Conservation (phyloP, 2,329 filamentous ascomycete genomes). For the Pseudopyricularia javanii region DNA sequence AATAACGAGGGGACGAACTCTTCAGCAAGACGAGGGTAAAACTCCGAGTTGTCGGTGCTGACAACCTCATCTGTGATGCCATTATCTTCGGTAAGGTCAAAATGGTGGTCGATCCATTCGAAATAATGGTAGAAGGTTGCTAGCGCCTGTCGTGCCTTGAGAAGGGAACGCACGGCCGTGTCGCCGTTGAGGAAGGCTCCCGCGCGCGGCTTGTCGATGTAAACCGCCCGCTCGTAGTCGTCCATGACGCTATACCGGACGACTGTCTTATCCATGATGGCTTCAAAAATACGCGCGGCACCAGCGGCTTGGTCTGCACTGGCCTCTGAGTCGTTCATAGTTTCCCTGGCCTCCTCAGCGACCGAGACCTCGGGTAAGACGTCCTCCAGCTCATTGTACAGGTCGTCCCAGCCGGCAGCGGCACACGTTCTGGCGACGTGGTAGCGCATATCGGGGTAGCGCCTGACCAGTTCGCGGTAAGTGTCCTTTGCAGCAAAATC, state of each 20-base stretch:
- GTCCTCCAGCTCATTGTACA: slow-evolving; percentile 23
- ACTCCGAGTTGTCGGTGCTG: no score
- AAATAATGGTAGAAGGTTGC: slow-evolving; percentile 3
- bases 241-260: slow-evolving; percentile 20
- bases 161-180: slow-evolving; percentile 14
- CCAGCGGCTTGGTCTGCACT: no score
- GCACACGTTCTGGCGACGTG: slow-evolving; percentile 23
- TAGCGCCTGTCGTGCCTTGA: neutral
- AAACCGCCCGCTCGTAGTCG: slow-evolving; percentile 18
- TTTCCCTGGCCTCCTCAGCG: slow-evolving; percentile 23
- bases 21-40: no score
- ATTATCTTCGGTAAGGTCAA: slow-evolving; percentile 19
- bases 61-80: slow-evolving; percentile 10
- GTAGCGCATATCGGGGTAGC: slow-evolving; percentile 19
- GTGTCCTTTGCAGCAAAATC: slow-evolving; percentile 19
- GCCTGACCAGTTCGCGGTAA: slow-evolving; percentile 15
- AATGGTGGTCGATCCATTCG: no score
- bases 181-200: slow-evolving; percentile 19
- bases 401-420: slow-evolving; percentile 19
- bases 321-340: slow-evolving; percentile 2
- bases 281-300: slow-evolving; percentile 19
- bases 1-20: slow-evolving; percentile 11
- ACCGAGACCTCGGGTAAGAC: slow-evolving; percentile 21
- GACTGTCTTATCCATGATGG: slow-evolving; percentile 17
- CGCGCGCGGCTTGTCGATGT: slow-evolving; percentile 4